Base-by-base conservation (phyloP, 2,329 filamentous ascomycete species). In the Ophiostoma fasciatum region DNA sequence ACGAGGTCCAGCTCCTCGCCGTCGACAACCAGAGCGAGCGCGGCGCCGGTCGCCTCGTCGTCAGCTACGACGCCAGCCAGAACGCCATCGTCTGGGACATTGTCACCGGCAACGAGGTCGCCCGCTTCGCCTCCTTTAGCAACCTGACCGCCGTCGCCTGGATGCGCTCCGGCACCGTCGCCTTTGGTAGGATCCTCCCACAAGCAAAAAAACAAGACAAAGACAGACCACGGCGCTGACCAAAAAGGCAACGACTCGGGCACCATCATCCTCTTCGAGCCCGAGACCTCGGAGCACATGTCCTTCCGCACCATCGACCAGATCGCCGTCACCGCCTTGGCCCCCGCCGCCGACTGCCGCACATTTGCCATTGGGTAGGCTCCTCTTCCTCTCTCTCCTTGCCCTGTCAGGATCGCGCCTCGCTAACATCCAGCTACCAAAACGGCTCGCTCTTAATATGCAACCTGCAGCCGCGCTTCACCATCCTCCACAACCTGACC, bases 41-140 rank as follows among this genome's bases (percentile, higher is more conserved):
- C 42, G 87, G 87, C 4, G 78, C 79, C 1, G 90, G 88, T 20
- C 70, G 87, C 44, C 61, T 93, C 41, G 85, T 93, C 3, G 83
- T 94, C 42, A 96, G 85, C 60, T 94, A 94, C 51, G 90, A 98
- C 63, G 72, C 73, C 14, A 79, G 83, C 26, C 82, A 88, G 56
- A 94, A 83, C 1, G 84, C 87, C 4, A 94, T 96, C 51, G 83
- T 96, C 7, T 98, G 90, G 90, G 88, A 98, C 58, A 67, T 94
- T 42, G 75, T 92, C 61, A 92, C 84, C 0, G 90, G 90, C 33
- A 77, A 85, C 41, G 85, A 94, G 57, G 71, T 94, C 40, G 78
- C 88, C 27, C 73, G 87, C n/a, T 96, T 96, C 60, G 78, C 79
- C 18, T 90, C 87, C 0, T 94, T 93, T 51, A 84, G 93, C 51